A percentile compares a stretch with the other conserved stretches of the same genome.
Conservation (phyloP, 345 rosid species). For the Rubroshorea leprosula region DNA sequence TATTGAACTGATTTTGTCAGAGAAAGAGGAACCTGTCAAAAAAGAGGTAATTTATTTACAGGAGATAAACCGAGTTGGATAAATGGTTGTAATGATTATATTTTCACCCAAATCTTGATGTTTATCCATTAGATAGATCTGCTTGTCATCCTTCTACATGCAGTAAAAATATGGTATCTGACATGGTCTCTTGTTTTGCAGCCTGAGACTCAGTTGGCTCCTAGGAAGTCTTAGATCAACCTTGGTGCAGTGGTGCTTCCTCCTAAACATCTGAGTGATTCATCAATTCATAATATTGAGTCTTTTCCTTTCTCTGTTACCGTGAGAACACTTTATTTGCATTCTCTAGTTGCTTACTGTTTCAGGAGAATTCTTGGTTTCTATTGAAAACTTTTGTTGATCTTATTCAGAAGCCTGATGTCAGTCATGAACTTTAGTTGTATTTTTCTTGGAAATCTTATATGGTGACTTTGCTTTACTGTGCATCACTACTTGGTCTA, state of each 20-base stretch:
- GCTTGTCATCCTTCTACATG: too few relatives aligned
- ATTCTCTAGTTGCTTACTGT: neutral
- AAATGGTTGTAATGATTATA: neutral
- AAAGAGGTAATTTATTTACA: slow-evolving; percentile 42
- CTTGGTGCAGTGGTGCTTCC: slow-evolving; percentile 24
- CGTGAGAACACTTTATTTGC: slow-evolving; percentile 6
- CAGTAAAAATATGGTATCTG: neutral
- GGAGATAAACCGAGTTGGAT: neutral
- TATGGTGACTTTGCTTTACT: too few relatives aligned
- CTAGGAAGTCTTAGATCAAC: slow-evolving; percentile 30
- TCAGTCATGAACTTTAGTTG: too few relatives aligned
- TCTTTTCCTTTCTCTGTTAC: neutral
- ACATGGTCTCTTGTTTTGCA: slow-evolving; percentile 19
- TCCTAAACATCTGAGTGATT: slow-evolving; percentile 14
- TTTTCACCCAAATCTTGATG: neutral
- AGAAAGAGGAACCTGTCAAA: slow-evolving; percentile 63
- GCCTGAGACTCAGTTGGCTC: slow-evolving; percentile 59
- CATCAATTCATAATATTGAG: too few relatives aligned
- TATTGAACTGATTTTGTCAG: slow-evolving; percentile 59
- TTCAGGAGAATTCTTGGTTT: neutral
- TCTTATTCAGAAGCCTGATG: neutral
- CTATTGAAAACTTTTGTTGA: neutral
- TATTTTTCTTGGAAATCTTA: too few relatives aligned
- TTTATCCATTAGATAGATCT: neutral
- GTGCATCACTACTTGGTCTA: too few relatives aligned